Base-by-base conservation (phyloP, 768 basidiomycete species). In the Leucocoprinus leucothites region DNA sequence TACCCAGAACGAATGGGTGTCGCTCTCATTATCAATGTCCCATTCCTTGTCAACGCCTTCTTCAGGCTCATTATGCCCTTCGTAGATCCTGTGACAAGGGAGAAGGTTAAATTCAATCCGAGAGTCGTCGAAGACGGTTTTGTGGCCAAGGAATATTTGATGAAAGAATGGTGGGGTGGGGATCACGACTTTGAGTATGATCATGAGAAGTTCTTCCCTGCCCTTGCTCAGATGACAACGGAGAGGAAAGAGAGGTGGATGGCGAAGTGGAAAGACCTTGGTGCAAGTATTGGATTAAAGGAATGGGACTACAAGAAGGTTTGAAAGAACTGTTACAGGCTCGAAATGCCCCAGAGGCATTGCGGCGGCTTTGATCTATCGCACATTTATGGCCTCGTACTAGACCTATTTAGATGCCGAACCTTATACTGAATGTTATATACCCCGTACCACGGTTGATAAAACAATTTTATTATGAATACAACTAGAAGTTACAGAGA, bases 1-100 rank as follows among this genome's bases (percentile, higher is more conserved):
- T 94, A 92, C 62, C 91, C 91, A 0, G 94, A 96, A 67, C 84
- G 94, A 3, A 82, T 96, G 31, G 91, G 90, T 22, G 65, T 75
- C 11, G 81, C 91, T 1, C 69, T 91, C 41, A 82, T 93, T 63
- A 75, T 86, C 56, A 89, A 94, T 62, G 78, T 94, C n/a, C 92
- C 93, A 3, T 93, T 84, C 73, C 65, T 91, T 48, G 65, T 93
- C 48, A 82, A 81, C 53, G 75, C 82, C 0, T 92, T 93, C 70
- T 87, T 83, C 76, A 90, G 86, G 60, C 68, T 91, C 60, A 85
- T 93, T 63, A 81, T 73, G 60, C 89, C 91, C 1, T 86, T 94
- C 64, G 81, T 94, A 49, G 93, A 95, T 69, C 90, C 93, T 2
- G 67, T 91, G 56, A 93, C 91, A 1, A 82, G 84, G 26, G 67